phyloP scores from a whole-genome alignment of 495 filamentous ascomycete genomes.

The Daldinia loculata region DNA sequence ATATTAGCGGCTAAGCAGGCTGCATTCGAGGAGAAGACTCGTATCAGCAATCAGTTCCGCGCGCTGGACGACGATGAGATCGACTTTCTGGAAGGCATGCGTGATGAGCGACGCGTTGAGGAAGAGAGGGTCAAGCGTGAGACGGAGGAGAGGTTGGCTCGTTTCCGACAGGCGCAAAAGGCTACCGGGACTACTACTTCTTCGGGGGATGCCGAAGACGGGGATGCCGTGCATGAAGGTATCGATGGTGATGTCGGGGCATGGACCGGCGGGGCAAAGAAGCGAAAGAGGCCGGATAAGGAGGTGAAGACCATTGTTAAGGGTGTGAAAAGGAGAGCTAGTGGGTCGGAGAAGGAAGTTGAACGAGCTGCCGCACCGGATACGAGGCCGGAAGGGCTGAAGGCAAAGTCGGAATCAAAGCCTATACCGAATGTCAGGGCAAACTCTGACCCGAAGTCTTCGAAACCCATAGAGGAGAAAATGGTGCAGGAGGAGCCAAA shows the following conservation, averaged over 20 bases:
- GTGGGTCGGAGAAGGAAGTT: conserved; percentile 12
- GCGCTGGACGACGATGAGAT: conserved; percentile 93
- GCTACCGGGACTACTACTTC: conserved; percentile 47
- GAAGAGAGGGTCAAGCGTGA: conserved; percentile 79
- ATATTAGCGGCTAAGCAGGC: conserved; percentile 88
- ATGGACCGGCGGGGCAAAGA: conserved; percentile 27
- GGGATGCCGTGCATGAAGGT: conserved; percentile 22
- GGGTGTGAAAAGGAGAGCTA: conserved; percentile 33
- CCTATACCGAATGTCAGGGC: background rate
- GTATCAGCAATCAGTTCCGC: conserved; percentile 92
- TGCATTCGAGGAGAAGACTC: conserved; percentile 89
- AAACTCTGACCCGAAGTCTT: background rate
- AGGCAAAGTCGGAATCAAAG: background rate
- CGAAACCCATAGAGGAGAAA: background rate
- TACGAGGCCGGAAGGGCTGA: background rate
- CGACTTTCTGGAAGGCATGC: conserved; percentile 85
- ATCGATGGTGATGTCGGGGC: conserved; percentile 12
- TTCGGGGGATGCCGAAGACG: conserved; percentile 39
- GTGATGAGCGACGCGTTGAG: conserved; percentile 71
- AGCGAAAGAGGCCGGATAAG: conserved; percentile 36
- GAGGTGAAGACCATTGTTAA: conserved; percentile 25
- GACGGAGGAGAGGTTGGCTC: conserved; percentile 74
- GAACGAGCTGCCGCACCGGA: background rate
- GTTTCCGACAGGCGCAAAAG: conserved; percentile 70
- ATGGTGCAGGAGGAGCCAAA: conserved; percentile 6